A percentile compares a stretch with the other conserved stretches of the same genome.
Conservation (phyloP, 192 early-diverging fungal genomes). For the Thamnidium elegans region DNA sequence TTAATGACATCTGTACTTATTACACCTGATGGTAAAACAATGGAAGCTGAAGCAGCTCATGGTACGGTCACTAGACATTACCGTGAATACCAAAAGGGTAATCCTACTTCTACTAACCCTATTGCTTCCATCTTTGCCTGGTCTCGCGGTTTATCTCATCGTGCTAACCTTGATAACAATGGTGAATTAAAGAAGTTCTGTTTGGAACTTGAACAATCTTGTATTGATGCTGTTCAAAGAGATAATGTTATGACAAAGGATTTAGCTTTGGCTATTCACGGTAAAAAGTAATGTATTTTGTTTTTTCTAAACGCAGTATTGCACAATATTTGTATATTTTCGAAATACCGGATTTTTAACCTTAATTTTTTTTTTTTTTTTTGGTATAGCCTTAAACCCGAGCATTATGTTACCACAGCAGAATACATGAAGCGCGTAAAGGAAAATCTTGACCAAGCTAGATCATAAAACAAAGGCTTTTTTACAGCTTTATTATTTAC, state of each 20-base stretch:
- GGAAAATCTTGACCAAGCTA: not conserved
- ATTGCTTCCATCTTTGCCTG: conserved; percentile 95
- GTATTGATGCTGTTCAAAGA: conserved; percentile 82
- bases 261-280: conserved; percentile 90
- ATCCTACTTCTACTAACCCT: conserved; percentile 94
- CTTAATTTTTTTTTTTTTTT: not conserved
- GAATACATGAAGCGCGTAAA: conserved; percentile 12
- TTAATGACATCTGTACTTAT: conserved; percentile 94
- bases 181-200: conserved; percentile 56
- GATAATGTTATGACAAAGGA: conserved; percentile 92
- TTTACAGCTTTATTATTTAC: no score
- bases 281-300: conserved; percentile 48
- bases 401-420: conserved; percentile 16
- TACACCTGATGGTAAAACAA: conserved; percentile 87
- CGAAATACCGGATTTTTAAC: not conserved
- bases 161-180: conserved; percentile 86
- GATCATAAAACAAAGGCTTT: no score
- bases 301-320: no score
- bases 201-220: conserved; percentile 77
- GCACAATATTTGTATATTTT: not conserved
- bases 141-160: conserved; percentile 92
- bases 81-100: conserved; percentile 89
- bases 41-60: conserved; percentile 96
- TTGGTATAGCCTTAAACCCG: conserved; percentile 7
- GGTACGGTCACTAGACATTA: conserved; percentile 91